phyloP scores from a whole-genome alignment of 768 basidiomycete genomes.

The Rickenella mellea region DNA sequence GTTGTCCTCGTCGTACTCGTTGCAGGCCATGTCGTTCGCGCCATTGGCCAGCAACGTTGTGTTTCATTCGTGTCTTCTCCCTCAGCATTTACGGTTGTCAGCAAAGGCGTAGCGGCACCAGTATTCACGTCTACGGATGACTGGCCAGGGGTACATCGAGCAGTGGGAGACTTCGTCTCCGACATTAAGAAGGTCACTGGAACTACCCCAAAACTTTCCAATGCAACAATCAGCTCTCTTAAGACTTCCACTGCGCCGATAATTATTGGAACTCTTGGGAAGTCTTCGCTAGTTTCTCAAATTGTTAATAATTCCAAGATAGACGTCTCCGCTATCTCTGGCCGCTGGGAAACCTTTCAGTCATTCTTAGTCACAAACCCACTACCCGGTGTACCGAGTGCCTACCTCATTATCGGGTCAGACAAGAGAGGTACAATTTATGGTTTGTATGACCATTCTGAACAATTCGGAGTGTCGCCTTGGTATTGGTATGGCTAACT shows the following conservation, averaged over 20 bases:
- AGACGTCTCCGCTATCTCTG: constrained; percentile 47
- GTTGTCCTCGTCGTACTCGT: constrained; percentile 1
- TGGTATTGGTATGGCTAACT: constrained; percentile 46
- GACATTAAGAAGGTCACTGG: constrained; percentile 58
- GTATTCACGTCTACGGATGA: constrained; percentile 45
- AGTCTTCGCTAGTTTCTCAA: constrained; percentile 42
- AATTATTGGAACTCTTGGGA: constrained; percentile 56
- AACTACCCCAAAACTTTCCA: constrained; percentile 37
- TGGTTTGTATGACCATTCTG: constrained; percentile 57
- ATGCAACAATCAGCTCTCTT: constrained; percentile 21
- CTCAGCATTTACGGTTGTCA: constrained; percentile 33
- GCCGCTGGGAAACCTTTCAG: constrained; percentile 60
- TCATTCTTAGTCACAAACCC: constrained; percentile 44
- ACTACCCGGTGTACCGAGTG: constrained; percentile 45
- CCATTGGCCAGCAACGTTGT: constrained; percentile 41
- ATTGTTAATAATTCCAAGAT: constrained; percentile 43
- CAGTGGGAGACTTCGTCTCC: constrained; percentile 46
- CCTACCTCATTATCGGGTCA: constrained; percentile 59
- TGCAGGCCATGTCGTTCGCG: constrained; percentile 16
- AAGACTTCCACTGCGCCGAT: constrained; percentile 31
- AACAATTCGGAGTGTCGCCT: constrained; percentile 65
- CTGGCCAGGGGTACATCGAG: constrained; percentile 55
- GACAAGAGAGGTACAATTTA: constrained; percentile 65
- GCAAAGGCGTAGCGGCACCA: constrained; percentile 34
- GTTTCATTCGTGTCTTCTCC: constrained; percentile 26